These are phyloP conservation scores for Emiliania huxleyi DNA, from an alignment of 78 protist species.

Conservation along the genomic window DNA sequence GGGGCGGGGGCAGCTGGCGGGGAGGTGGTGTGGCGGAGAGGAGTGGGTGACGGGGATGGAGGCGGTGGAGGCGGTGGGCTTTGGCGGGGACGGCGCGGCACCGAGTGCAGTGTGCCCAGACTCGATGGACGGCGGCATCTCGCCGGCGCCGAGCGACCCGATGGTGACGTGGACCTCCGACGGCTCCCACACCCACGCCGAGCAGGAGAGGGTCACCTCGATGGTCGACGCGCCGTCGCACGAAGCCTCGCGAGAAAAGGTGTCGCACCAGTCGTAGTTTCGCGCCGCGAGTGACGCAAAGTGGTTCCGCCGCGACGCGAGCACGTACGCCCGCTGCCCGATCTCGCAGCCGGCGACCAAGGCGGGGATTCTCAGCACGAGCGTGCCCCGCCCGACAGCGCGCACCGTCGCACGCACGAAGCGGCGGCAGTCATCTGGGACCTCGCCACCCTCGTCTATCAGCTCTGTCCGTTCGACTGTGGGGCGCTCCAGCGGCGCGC, in stretches of 20 bases:
- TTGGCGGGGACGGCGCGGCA: background rate
- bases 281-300: background rate
- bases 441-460: too few relatives aligned
- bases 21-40: too few relatives aligned
- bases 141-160: background rate
- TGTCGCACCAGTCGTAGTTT: background rate
- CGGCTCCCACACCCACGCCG: background rate
- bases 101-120: background rate
- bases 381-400: background rate
- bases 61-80: background rate
- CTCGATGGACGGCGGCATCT: background rate
- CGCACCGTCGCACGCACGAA: background rate
- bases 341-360: background rate
- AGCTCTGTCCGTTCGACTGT: too few relatives aligned
- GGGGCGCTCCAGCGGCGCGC: background rate
- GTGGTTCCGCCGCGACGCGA: background rate
- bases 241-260: too few relatives aligned
- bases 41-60: background rate
- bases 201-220: background rate
- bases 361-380: background rate
- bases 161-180: background rate
- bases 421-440: background rate
- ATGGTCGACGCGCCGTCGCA: too few relatives aligned
- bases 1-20: too few relatives aligned
- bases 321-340: background rate